Evolutionary conservation across 225 moss, liverwort and hornwort genomes (phyloP), one percentile per base, ranked within the genome.

Genomic region (Asterella californica): DNA sequence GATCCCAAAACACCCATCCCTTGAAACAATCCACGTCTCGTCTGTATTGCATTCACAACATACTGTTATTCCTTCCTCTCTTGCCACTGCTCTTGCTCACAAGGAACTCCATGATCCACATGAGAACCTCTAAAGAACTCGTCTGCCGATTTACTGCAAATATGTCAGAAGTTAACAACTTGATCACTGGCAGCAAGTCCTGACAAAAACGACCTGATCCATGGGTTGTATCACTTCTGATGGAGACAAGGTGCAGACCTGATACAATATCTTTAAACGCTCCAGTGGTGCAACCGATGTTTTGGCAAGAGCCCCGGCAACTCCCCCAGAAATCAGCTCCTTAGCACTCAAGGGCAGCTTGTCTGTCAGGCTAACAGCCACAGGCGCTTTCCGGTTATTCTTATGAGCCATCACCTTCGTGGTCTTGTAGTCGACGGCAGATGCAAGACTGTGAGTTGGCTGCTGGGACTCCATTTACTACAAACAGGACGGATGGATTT

Each of bases 281-380:
- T 96, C 96, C 45, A 96, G 84, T 47, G 96, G 94, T 54, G 96
- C 96, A 22, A 94, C 94, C 30, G 94, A 88, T 53, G 94, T 89
- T 78, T 96, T 96, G 2, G 94, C 90, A 22, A 96, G 79, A 0
- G 91, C 96, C 30, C 94, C 96, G 30, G 94, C 94, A 24, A 94
- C 75, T 72, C 94, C 94, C 69, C 96, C 94, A n/a, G 96, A 90
- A 83, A 94, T 85, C 52, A 96, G 81, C 87, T 92, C 91, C 85
- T 96, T 96, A 49, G 92, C 84, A 82, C 81, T 87, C 79, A 83
- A 47, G 25, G 83, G 83, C 33, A 87, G 55, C 24, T 84, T 87
- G 72, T 87, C 83, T 24, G 76, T 82, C 29, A 87, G 34, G 24
- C 34, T 79, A 18, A 83, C 66, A 5, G 81, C 78, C 22, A 80